Evolutionary conservation across 2,329 filamentous ascomycete species (phyloP), one percentile per base, ranked within the genome.

Genomic region (Eurotiales sp.): DNA sequence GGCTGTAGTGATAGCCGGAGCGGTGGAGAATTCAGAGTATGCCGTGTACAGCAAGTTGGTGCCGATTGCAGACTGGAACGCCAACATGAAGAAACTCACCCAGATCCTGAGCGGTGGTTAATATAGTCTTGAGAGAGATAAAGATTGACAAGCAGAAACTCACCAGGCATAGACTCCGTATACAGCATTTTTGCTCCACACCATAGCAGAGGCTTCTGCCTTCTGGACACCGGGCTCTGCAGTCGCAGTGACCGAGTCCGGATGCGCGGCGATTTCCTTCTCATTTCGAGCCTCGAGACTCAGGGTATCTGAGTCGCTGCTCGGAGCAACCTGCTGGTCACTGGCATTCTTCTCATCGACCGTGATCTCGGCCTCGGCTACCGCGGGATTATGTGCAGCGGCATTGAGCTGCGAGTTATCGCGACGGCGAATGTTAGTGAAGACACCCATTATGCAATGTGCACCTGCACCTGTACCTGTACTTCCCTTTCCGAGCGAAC

Each of bases 11-110:
- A 46, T 75, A 68, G 60, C 80, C 58, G 43, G 80, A 72, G 66
- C 83, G 69, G 27, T 65, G 14, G 67, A 47, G 58, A 80, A 85
- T 17, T 71, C 71, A 55, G 75, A 76, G 42, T 77, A 81, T 27
- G 79, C 76, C 46, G 72, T 77, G 23, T 75, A 72, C 22, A 70
- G 71, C 37, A 81, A 59, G 45, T 70, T 72, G 50, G 62, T 61
- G 40, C 72, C 68, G 30, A 73, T 71, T 6, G 65, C 64, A 2
- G 68, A 67, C 55, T 76, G 72, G 22, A 77, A 61, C 1, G 72
- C 68, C 50, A 75, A 64, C 58, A 75, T 69, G 50, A 75, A 73
- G 61, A 71, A 75, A 50, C 68, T 66, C 19, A 75, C 53, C 68
- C 71, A 76, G 56, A 77, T 75, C 72, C 68, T 70, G 47, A n/a